These are phyloP conservation scores for Osmanthus fragrans DNA, from an alignment of 257 asterid genomes.

Conservation along the genomic window DNA sequence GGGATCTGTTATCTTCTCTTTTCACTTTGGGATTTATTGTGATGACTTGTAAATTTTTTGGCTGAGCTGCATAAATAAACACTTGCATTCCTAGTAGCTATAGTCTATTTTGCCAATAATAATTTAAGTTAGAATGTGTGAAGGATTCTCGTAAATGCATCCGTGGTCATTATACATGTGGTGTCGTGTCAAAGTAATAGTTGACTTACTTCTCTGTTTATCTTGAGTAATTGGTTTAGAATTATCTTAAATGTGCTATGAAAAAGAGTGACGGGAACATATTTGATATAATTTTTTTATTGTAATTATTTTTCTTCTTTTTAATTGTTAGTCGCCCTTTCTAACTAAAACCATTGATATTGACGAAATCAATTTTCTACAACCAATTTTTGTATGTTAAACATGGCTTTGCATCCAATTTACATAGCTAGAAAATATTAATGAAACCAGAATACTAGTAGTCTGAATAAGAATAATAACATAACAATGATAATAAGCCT, in stretches of 20 bases:
- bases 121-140: background rate
- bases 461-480: background rate
- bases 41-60: background rate
- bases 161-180: background rate
- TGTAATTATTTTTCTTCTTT: background rate
- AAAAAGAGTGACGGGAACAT: background rate
- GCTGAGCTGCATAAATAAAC: background rate
- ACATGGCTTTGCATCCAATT: background rate
- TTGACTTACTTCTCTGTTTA: background rate
- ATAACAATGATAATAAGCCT: background rate
- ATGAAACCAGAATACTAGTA: background rate
- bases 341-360: background rate
- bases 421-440: background rate
- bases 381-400: background rate
- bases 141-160: background rate
- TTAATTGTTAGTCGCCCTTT: background rate
- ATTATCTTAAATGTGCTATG: background rate
- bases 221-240: background rate
- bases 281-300: background rate
- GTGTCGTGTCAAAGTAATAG: background rate
- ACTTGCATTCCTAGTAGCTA: background rate
- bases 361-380: background rate
- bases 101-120: background rate
- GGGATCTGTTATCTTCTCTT: background rate
- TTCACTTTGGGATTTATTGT: background rate